Evolutionary conservation across 306 rosid species (phyloP), one percentile per base, ranked within the genome.

Genomic region (Hippophae rhamnoides): DNA sequence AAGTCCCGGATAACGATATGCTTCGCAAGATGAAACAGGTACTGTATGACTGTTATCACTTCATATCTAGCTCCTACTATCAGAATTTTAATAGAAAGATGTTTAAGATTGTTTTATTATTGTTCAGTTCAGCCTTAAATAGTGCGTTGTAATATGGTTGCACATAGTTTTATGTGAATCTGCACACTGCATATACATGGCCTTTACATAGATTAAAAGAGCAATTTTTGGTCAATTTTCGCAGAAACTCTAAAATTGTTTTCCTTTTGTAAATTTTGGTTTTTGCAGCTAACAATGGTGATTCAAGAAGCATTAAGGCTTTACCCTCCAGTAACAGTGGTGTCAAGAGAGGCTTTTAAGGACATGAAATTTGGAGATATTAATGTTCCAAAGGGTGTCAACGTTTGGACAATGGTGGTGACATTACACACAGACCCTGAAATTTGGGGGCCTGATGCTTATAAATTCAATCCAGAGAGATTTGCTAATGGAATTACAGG

Each of bases 231-330:
- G 3, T n/a, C 50, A 46, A 46, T 9, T 46, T 1, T 46, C 1
- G 13, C 50, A 7, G 10, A 9, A 10, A 10, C 10, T 46, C 50
- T 46, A 46, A 46, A 46, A 10, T 46, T 46, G 13, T 9, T 46
- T 9, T 46, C 10, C 38, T 1, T 4, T 31, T 46, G 2, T 13
- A 46, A 9, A 10, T 46, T 10, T 46, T 9, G 3, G 5, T 46
- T 0, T 2, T 25, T n/a, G 61, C 79, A 89, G 86, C 52, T 83
- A 44, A 83, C 62, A 38, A 81, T 83, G 86, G 83, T 89, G 66
- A 77, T 89, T 58, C 86, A 83, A 68, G 94, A 83, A 69, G 67
- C 88, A 0, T 9, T 81, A 66, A 65, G 94, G 52, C 72, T 89
- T 9, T 83, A 79, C 64, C 68, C 94, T 8, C 84, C 88, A 7